Base-by-base conservation (phyloP, 2,329 filamentous ascomycete genomes). In the Phialocephala subalpina region DNA sequence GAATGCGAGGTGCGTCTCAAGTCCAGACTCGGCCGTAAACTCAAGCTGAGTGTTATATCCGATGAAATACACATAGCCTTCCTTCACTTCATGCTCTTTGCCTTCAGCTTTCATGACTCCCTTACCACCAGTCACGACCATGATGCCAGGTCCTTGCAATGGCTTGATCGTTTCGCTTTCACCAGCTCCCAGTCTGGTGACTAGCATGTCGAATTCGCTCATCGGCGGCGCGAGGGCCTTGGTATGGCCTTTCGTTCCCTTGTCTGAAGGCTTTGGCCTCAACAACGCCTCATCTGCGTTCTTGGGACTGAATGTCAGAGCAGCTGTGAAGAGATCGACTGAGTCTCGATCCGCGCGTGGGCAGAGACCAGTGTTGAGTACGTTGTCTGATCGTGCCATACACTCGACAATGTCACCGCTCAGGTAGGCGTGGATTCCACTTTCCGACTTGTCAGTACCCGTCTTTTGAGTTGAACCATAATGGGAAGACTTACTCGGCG, bases 301-400 rank as follows among this genome's bases (percentile, higher is more conserved):
- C 67, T 92, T 87, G 0, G 88, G 86, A 40, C 81, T 81, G 79
- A 92, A 93, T 0, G 86, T 90, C 20, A 94, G 75, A 1, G 85
- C 83, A 3, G 84, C 80, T 25, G 82, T 82, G 77, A 94, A 93
- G 33, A 89, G 75, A 20, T 92, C 88, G 27, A 89, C 81, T 52
- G 82, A 87, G 73, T 92, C 85, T 14, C 90, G 83, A 56, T 92
- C 87, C 0, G 87, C 85, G 1, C 82, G 82, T 0, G 91, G 90
- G 70, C 90, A 93, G 80, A 94, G 92, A 0, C 91, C 91, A 0
- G 86, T 87, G 76, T 92, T 92, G 58, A 94, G 81, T 1, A 94
- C 90, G 70, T 98, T 98, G 84, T 98, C 95, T n/a, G 92, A 97
- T 7, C 93, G 91, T 0, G 95, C 95, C 95, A 98, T 98, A 84